Base-by-base conservation (phyloP, 805 yeast species). In the Tetrapisispora pingtungensis region DNA sequence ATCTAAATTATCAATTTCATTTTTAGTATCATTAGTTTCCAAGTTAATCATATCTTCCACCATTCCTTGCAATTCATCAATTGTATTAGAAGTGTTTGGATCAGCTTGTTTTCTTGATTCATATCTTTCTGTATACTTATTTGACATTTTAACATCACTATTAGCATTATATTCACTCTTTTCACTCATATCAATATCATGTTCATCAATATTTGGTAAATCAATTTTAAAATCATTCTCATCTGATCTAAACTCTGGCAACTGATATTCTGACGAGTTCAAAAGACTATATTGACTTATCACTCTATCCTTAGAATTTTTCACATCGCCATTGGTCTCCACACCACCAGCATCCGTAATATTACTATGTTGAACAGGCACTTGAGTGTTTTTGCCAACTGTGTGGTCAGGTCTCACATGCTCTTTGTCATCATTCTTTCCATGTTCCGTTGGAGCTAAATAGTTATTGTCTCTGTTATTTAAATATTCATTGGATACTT, bases 51-150 rank as follows among this genome's bases (percentile, higher is more conserved):
- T 51, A 14, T 64, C 53, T 40, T 66, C 69, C 20, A 67, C 67
- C 66, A 67, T 63, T 14, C 58, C 54, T 4, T 55, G 55, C 38
- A 70, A 42, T 32, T 59, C 66, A 26, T 64, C 65, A 22, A 64
- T 54, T 3, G 62, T 51, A 26, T 48, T 49, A n/a, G 38, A 33
- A 14, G 30, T 33, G 6, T 20, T 22, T 13, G 18, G 22, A 20
- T 22, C 20, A 36, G 7, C 30, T 8, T 8, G 10, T 10, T 5
- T 26, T 7, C 10, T 26, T n/a, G 28, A 31, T 3, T 31, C 7
- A 19, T 20, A 15, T n/a, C 3, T 17, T 27, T 10, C 32, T 27
- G 7, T 17, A 5, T 17, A 10, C 6, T 28, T 5, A 12, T 7
- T 7, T 28, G n/a, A 28, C 12, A 7, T 28, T 10, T 28, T 14